A percentile compares a stretch with the other conserved stretches of the same genome.
These are phyloP conservation scores for Paragyromitra xinjiangensis DNA, from an alignment of 495 filamentous ascomycete species.

Conservation along the genomic window DNA sequence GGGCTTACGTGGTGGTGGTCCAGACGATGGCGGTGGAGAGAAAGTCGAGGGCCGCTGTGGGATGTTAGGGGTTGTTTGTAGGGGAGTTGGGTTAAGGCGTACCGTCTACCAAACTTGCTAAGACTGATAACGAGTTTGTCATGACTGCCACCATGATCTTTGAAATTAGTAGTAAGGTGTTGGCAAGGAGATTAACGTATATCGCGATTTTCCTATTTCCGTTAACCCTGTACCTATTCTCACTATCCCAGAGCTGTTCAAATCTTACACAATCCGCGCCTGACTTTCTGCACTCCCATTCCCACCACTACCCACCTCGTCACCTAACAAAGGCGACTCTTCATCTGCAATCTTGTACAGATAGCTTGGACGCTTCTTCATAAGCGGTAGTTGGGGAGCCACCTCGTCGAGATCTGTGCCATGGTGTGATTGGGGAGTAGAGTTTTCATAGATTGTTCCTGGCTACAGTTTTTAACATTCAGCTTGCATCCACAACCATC, in stretches of 20 bases:
- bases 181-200: slow-evolving; percentile 86
- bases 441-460: slow-evolving; percentile 5
- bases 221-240: not conserved
- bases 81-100: not conserved
- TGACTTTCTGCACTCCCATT: slow-evolving; percentile 50
- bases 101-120: slow-evolving; percentile 84
- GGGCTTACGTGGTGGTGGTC: slow-evolving; percentile 69
- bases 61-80: not conserved
- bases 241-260: too few species aligned
- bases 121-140: slow-evolving; percentile 84
- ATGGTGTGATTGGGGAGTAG: not conserved
- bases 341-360: slow-evolving; percentile 52
- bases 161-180: slow-evolving; percentile 75
- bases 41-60: slow-evolving; percentile 78
- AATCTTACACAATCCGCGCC: slow-evolving; percentile 47
- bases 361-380: slow-evolving; percentile 46
- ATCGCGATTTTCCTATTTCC: slow-evolving; percentile 72
- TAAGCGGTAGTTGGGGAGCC: not conserved
- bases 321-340: slow-evolving; percentile 40
- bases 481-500: too few species aligned
- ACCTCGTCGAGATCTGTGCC: slow-evolving; percentile 52
- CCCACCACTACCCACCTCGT: slow-evolving; percentile 49
- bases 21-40: slow-evolving; percentile 86
- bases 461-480: slow-evolving; percentile 13
- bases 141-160: slow-evolving; percentile 82